Conservation (phyloP, 2,329 filamentous ascomycete genomes). For the Lasiodiplodia citricola region DNA sequence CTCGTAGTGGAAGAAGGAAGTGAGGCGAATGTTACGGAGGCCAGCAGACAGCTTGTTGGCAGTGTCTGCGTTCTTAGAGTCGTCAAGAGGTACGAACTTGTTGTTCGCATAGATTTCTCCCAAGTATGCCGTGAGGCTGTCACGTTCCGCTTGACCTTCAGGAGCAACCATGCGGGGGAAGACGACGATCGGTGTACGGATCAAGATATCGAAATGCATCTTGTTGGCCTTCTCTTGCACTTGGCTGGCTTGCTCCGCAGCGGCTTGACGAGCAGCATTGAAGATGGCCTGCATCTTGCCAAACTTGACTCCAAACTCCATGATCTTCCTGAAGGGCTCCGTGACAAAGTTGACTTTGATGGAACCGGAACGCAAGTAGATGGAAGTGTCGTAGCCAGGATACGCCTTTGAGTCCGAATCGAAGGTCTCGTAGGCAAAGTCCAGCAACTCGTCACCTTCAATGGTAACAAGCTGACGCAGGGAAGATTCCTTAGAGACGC, state of each 20-base stretch:
- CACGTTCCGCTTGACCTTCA: slow-evolving; percentile 68
- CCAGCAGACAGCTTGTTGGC: slow-evolving; percentile 91
- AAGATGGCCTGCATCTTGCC: slow-evolving; percentile 99
- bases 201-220: slow-evolving; percentile 90
- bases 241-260: slow-evolving; percentile 90
- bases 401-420: slow-evolving; percentile 77
- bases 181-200: slow-evolving; percentile 94
- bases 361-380: slow-evolving; percentile 89
- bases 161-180: slow-evolving; percentile 81
- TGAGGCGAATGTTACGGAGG: slow-evolving; percentile 89
- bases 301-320: slow-evolving; percentile 97
- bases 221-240: slow-evolving; percentile 88
- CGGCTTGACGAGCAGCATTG: slow-evolving; percentile 93
- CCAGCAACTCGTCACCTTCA: slow-evolving; percentile 91
- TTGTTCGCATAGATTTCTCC: slow-evolving; percentile 98
- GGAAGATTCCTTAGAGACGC: slow-evolving; percentile 79
- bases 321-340: slow-evolving; percentile 96
- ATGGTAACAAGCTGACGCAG: slow-evolving; percentile 90
- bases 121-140: slow-evolving; percentile 88
- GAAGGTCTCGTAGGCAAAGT: slow-evolving; percentile 97
- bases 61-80: slow-evolving; percentile 72
- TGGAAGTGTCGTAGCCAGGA: slow-evolving; percentile 91
- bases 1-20: slow-evolving; percentile 84
- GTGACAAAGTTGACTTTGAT: slow-evolving; percentile 97
- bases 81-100: slow-evolving; percentile 83